Percentiles rank a stretch among this genome's conserved stretches.
Evolutionary conservation across 2,329 filamentous ascomycete species (phyloP).

Genomic region (Calonectria montana): DNA sequence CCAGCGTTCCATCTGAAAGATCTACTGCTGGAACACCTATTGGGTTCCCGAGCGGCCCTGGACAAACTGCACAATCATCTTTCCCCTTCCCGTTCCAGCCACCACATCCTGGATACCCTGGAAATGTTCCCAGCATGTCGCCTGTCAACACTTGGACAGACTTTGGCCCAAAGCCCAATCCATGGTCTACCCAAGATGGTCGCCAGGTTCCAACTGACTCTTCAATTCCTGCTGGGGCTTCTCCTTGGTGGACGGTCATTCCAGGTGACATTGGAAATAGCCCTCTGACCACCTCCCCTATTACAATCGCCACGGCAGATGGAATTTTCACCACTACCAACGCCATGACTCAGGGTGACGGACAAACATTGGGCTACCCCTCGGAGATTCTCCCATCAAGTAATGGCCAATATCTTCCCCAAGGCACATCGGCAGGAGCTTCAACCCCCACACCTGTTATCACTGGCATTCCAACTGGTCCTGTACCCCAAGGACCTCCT

Average conservation of each 20-base stretch:
- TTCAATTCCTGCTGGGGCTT: conserved; percentile 25
- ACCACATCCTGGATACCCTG: conserved; percentile 23
- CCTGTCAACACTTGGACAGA: conserved; percentile 18
- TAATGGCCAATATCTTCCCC: conserved; percentile 25
- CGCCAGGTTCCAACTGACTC: conserved; percentile 28
- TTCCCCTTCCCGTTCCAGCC: conserved; percentile 29
- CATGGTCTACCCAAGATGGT: conserved; percentile 30
- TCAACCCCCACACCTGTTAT: conserved; percentile 27
- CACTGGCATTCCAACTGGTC: conserved; percentile 16
- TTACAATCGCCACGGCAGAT: conserved; percentile 36
- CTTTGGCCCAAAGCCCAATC: conserved; percentile 32
- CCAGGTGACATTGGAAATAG: conserved; percentile 21
- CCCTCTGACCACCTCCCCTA: conserved; percentile 27
- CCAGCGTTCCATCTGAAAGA: conserved; percentile 13
- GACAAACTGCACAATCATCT: conserved; percentile 25
- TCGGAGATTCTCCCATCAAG: conserved; percentile 12
- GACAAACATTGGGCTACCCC: conserved; percentile 22
- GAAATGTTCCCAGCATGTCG: conserved; percentile 21
- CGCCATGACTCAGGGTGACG: conserved; percentile 16
- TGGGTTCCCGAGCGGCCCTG: conserved; percentile 25
- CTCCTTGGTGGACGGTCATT: conserved; percentile 27
- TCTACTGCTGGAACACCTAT: conserved; percentile 33
- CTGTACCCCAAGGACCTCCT: conserved; percentile 21
- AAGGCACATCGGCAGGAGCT: conserved; percentile 24
- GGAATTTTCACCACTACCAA: conserved; percentile 18